Conservation (phyloP, 495 filamentous ascomycete genomes). For the Podospora australis region DNA sequence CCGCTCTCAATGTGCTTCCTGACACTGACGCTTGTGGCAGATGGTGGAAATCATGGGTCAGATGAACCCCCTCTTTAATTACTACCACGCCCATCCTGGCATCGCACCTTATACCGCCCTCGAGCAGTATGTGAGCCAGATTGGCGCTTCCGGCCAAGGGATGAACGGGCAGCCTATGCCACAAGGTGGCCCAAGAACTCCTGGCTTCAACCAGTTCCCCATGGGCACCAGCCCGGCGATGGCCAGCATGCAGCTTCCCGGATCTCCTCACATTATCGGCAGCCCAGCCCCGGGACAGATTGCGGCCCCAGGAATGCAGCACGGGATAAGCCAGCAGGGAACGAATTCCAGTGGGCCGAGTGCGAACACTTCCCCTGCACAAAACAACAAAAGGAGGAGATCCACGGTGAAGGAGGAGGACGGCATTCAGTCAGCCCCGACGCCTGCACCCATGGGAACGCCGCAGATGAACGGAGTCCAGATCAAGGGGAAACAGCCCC, state of each 20-base stretch:
- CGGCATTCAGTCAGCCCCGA: constrained; percentile 38
- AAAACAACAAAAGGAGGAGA: constrained; percentile 61
- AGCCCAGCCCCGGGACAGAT: constrained; percentile 54
- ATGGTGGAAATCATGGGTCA: constrained; percentile 68
- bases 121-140: constrained; percentile 49
- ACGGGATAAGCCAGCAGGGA: constrained; percentile 67
- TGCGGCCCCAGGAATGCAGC: constrained; percentile 61
- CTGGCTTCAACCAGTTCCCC: constrained; percentile 44
- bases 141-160: constrained; percentile 24
- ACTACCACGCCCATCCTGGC: constrained; percentile 50
- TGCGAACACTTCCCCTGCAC: constrained; percentile 79
- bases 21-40: constrained; percentile 29
- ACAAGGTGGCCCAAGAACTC: constrained; percentile 39
- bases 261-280: constrained; percentile 49
- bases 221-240: constrained; percentile 50
- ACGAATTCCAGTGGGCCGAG: constrained; percentile 64
- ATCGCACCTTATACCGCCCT: constrained; percentile 56
- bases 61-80: constrained; percentile 63
- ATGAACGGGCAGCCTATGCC: constrained; percentile 40
- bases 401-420: constrained; percentile 79
- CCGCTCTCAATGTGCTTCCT: not conserved
- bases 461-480: constrained; percentile 42
- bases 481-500: constrained; percentile 36
- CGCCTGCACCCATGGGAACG: constrained; percentile 32
- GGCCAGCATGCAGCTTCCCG: constrained; percentile 50